Evolutionary conservation across 345 rosid species (phyloP), one percentile per base, ranked within the genome.

Genomic region (Mangifera indica): DNA sequence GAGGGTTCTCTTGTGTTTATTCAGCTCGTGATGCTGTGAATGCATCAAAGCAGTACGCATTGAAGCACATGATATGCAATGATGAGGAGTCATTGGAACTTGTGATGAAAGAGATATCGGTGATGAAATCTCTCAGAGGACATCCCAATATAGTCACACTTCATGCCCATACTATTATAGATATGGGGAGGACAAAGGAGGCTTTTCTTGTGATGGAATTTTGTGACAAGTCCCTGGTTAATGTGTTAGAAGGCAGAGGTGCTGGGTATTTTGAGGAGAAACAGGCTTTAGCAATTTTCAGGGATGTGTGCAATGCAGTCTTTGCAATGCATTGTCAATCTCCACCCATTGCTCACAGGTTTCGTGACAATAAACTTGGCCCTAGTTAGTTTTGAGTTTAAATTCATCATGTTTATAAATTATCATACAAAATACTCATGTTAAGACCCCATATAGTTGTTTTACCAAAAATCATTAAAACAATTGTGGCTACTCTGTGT

Each of bases 311-410:
- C 51, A 93, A 93, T 81, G 98, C 98, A 17, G 96, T 96, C 60
- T 96, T 84, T 79, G 98, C 97, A 2, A 88, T 96, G 99, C 99
- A 96, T 77, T 85, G 87, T 73, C 98, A 87, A 64, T 82, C 91
- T 46, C 98, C 96, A 18, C 95, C 96, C 13, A 78, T 93, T 67
- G 99, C 99, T 67, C 99, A 96, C 81, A 84, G 99, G 99, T 96
- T 72, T 54, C 34, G 13, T 2, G 60, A 21, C 71, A 51, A 46
- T 63, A 61, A 56, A 10, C 51, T 53, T 18, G n/a, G 56, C 46
- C 25, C 22, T 7, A 9, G n/a, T 46, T 65, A 51, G 20, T 59
- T n/a, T n/a, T 18, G 49, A 11, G 20, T 49, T 63, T 60, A 40
- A 1, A 9, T 13, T 74, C 37, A 42, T 56, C 44, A 0, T 49